phyloP scores from a whole-genome alignment of 108 stramenopile species.

The Cylindrotheca fusiformis region DNA sequence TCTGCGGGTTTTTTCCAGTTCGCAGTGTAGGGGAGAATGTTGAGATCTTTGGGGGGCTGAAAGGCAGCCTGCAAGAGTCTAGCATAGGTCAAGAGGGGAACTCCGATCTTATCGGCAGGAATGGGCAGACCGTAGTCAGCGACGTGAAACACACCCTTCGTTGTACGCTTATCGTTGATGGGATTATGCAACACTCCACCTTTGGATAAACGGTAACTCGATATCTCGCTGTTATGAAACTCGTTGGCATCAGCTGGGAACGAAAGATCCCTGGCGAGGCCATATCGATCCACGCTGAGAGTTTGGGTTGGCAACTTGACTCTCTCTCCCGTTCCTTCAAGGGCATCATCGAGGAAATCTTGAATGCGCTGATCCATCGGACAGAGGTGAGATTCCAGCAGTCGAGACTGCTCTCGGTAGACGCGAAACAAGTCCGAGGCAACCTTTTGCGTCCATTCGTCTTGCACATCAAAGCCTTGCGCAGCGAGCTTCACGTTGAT shows the following conservation, averaged over 20 bases:
- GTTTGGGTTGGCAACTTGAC: conserved; percentile 34
- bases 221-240: conserved; percentile 47
- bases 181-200: conserved; percentile 56
- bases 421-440: conserved; percentile 54
- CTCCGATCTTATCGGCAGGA: conserved; percentile 60
- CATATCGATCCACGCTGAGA: conserved; percentile 48
- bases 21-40: conserved; percentile 48
- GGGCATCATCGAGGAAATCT: conserved; percentile 49
- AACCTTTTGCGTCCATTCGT: conserved; percentile 41
- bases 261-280: conserved; percentile 51
- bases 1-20: conserved; percentile 44
- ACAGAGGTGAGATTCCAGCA: conserved; percentile 39
- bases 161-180: conserved; percentile 51
- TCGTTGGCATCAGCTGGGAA: conserved; percentile 45
- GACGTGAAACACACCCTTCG: conserved; percentile 54
- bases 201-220: conserved; percentile 38
- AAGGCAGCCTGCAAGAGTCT: conserved; percentile 48
- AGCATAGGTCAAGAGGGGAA: conserved; percentile 49
- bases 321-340: conserved; percentile 32
- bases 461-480: conserved; percentile 37
- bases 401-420: conserved; percentile 51
- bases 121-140: conserved; percentile 55
- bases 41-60: conserved; percentile 45
- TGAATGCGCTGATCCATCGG: conserved; percentile 54
- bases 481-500: conserved; percentile 56